Percentiles rank a stretch among this genome's conserved stretches.
Evolutionary conservation across 352 stramenopile genomes (phyloP).

Genomic region (Phytophthora chlamydospora): DNA sequence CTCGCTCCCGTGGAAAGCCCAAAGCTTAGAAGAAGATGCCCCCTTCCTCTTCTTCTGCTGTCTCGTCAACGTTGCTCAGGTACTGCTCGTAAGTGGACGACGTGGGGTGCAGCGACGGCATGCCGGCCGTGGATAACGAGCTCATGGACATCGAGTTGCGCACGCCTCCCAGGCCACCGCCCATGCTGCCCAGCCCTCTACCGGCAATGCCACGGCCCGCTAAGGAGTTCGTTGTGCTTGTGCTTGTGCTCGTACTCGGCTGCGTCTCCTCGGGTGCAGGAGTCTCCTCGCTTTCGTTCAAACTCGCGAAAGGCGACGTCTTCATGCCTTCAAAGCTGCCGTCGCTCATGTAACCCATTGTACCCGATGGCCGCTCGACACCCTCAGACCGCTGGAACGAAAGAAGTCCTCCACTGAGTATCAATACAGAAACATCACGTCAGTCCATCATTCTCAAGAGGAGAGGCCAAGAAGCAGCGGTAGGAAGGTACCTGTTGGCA

Average conservation of each 20-base stretch:
- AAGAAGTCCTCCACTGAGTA: conserved; percentile 31
- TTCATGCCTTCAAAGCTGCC: conserved; percentile 51
- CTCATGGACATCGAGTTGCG: conserved; percentile 90
- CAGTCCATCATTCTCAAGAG: conserved; percentile 4
- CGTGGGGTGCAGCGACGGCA: conserved; percentile 58
- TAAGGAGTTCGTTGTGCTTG: conserved; percentile 17
- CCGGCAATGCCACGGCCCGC: conserved; percentile 33
- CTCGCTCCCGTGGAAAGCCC: conserved; percentile 8
- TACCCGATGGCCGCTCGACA: conserved; percentile 27
- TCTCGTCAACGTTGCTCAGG: conserved; percentile 88
- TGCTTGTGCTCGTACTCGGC: not conserved
- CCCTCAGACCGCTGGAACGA: conserved; percentile 37
- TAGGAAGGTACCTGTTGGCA: conserved; percentile 43
- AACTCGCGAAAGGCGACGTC: conserved; percentile 43
- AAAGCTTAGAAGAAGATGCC: conserved; percentile 85
- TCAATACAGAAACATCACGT: conserved; percentile 10
- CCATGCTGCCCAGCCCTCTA: conserved; percentile 29
- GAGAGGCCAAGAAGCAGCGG: not conserved
- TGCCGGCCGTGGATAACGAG: conserved; percentile 67
- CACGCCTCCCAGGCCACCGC: conserved; percentile 25
- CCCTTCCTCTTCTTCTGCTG: conserved; percentile 73
- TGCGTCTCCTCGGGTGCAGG: conserved; percentile 21
- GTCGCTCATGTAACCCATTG: conserved; percentile 49
- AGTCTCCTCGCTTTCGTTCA: conserved; percentile 23
- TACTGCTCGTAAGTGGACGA: conserved; percentile 89